Conservation (phyloP, 345 rosid species). For the Populus pruinosa region DNA sequence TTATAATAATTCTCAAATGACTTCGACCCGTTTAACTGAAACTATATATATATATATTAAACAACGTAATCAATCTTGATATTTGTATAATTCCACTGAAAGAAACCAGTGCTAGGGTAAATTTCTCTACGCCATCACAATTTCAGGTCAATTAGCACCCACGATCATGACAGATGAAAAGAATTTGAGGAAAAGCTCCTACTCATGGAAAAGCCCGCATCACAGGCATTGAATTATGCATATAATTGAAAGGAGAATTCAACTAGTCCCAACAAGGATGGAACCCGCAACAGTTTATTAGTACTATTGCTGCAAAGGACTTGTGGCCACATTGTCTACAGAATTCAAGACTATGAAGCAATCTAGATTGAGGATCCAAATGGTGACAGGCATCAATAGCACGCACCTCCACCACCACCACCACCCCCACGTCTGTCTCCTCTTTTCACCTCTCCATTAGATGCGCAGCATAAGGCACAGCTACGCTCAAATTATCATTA, state of each 20-base stretch:
- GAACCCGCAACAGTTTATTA: neutral
- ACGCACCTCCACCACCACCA: too few relatives aligned
- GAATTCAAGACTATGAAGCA: neutral
- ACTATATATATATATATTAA: too few relatives aligned
- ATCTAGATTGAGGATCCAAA: neutral
- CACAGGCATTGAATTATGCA: neutral
- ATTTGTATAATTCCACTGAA: too few relatives aligned
- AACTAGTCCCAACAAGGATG: neutral
- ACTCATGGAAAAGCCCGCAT: neutral
- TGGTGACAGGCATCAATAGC: neutral
- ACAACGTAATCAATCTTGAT: too few relatives aligned
- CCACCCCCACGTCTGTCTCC: neutral
- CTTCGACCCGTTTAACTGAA: too few relatives aligned
- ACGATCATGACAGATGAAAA: neutral
- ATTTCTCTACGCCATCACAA: neutral
- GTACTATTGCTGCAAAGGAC: neutral
- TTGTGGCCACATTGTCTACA: neutral
- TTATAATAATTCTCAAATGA: too few relatives aligned
- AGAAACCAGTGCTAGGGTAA: neutral
- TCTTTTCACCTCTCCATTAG: neutral
- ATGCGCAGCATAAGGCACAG: neutral
- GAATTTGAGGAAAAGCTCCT: neutral
- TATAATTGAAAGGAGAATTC: neutral
- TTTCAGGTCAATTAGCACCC: neutral
- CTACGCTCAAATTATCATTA: neutral